Conservation (phyloP, 129 eudicot species). For the Logfia minima region DNA sequence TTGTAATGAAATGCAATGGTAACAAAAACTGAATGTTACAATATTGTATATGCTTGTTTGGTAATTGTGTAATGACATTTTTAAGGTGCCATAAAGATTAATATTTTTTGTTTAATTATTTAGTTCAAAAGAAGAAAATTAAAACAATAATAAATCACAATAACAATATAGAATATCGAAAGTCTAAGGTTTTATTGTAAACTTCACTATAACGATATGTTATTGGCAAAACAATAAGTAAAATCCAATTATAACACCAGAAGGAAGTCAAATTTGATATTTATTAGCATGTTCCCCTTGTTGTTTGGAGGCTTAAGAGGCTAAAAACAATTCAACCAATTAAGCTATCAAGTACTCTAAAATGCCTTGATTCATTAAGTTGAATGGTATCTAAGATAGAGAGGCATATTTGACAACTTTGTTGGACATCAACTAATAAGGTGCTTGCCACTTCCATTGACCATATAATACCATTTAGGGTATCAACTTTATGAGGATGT, state of each 20-base stretch:
- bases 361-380: slow-evolving; percentile 13
- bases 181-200: not conserved
- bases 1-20: not conserved
- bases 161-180: too few species aligned
- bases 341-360: not conserved
- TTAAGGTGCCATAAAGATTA: too few species aligned
- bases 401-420: slow-evolving; percentile 24
- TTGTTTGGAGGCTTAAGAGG: slow-evolving; percentile 37
- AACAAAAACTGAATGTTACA: not conserved
- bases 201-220: not conserved
- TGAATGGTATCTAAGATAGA: slow-evolving; percentile 33
- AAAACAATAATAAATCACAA: too few species aligned
- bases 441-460: slow-evolving; percentile 31
- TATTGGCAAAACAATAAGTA: not conserved
- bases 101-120: too few species aligned
- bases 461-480: slow-evolving; percentile 16
- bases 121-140: too few species aligned
- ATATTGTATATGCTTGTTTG: not conserved
- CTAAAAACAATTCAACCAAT: slow-evolving; percentile 27
- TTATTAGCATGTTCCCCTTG: slow-evolving; percentile 28
- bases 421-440: slow-evolving; percentile 13
- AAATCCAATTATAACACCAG: not conserved
- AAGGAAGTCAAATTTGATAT: slow-evolving; percentile 15
- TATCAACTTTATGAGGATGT: slow-evolving; percentile 21
- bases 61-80: not conserved